Conservation (phyloP, 768 basidiomycete genomes). For the Calocera viscosa region DNA sequence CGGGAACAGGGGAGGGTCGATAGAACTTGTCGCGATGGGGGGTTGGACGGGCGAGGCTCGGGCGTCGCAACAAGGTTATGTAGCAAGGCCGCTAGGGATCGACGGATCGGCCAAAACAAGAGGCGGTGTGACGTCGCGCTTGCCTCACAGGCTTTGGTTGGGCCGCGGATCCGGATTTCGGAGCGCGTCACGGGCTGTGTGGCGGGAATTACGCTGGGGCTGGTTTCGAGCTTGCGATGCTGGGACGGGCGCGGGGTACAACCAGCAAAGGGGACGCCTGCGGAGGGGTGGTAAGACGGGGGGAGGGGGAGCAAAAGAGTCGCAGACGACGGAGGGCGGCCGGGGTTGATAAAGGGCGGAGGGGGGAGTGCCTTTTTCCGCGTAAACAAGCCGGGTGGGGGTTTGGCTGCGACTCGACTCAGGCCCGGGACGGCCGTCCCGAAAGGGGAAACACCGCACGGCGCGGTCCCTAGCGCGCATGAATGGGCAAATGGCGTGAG, state of each 20-base stretch:
- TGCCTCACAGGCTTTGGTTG: background rate
- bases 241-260: no score
- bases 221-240: background rate
- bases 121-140: constrained; percentile 7
- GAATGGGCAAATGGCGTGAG: background rate
- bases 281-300: background rate
- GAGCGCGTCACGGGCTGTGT: background rate
- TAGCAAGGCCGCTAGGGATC: background rate
- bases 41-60: background rate
- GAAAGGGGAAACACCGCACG: background rate
- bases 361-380: background rate
- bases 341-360: constrained; percentile 5
- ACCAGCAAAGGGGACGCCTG: background rate
- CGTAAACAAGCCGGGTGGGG: background rate
- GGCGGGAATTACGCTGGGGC: background rate
- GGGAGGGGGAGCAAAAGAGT: background rate
- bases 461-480: background rate
- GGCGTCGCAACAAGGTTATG: background rate
- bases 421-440: background rate
- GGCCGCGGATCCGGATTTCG: constrained; percentile 6
- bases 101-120: background rate
- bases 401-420: background rate
- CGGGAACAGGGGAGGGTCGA: background rate
- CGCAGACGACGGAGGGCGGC: background rate
- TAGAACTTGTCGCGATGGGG: background rate